phyloP scores from a whole-genome alignment of 1,284 basidiomycete species.

The Ganoderma lucidum region DNA sequence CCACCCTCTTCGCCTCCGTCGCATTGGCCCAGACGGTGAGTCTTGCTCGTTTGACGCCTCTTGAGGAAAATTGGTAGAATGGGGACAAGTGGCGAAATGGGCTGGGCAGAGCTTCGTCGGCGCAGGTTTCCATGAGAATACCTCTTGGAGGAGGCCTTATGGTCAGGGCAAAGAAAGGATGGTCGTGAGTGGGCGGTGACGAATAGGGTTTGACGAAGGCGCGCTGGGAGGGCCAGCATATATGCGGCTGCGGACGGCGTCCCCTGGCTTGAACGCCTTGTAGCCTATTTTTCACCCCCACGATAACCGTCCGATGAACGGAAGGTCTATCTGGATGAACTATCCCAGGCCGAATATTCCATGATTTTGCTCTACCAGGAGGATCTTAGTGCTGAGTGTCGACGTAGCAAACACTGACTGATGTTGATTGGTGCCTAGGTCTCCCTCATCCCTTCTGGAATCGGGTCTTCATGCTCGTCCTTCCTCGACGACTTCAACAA shows the following conservation, averaged over 20 bases:
- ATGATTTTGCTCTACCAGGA: background rate
- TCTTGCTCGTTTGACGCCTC: conserved; percentile 5
- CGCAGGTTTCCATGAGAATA: background rate
- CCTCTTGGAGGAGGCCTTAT: background rate
- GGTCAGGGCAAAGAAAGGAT: background rate
- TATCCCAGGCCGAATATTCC: background rate
- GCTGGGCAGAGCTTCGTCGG: background rate
- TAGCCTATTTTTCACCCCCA: background rate
- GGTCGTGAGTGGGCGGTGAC: background rate
- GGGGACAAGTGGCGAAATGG: background rate
- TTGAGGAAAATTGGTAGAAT: background rate
- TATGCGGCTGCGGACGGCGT: conserved; percentile 6
- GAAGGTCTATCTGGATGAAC: background rate
- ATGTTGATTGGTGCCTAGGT: conserved; percentile 35
- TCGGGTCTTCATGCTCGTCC: conserved; percentile 62
- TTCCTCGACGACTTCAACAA: conserved; percentile 74
- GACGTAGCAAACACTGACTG: background rate
- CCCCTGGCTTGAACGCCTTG: conserved; percentile 2
- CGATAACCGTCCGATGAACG: background rate
- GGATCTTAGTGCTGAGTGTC: background rate
- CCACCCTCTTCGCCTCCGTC: conserved; percentile 54
- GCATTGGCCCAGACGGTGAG: conserved; percentile 54
- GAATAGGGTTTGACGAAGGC: conserved; percentile 6
- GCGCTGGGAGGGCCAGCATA: background rate
- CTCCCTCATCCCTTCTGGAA: conserved; percentile 68